Evolutionary conservation across 306 rosid genomes (phyloP).

Genomic region (Pueraria montana): DNA sequence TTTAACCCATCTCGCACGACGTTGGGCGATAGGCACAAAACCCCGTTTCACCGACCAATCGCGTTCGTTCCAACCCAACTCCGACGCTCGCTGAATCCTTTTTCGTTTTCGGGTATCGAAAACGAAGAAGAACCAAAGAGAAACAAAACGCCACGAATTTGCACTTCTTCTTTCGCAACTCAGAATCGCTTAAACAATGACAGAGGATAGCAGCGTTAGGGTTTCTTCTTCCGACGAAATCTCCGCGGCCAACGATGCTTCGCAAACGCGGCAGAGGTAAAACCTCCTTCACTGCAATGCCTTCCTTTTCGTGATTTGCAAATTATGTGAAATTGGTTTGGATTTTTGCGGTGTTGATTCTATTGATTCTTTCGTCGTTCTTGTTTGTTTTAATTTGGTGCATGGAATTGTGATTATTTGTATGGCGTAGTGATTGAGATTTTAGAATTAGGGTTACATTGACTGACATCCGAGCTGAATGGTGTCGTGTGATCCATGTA

Average conservation of each 20-base stretch:
- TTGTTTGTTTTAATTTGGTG: not conserved
- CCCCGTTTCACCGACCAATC: conserved; percentile 8
- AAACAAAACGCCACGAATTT: not conserved
- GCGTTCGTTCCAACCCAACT: not conserved
- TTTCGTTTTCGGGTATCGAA: conserved; percentile 16
- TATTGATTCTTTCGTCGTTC: not conserved
- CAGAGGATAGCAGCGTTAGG: conserved; percentile 69
- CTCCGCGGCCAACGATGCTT: conserved; percentile 53
- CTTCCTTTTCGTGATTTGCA: not conserved
- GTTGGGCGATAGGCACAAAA: not conserved
- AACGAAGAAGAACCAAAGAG: not conserved
- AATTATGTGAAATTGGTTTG: conserved; percentile 8
- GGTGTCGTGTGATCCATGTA: not conserved
- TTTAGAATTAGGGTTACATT: conserved; percentile 12
- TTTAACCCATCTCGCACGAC: not conserved
- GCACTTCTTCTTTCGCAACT: conserved; percentile 26
- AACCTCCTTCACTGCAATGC: not conserved
- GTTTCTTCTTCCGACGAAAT: conserved; percentile 67
- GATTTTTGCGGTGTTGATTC: conserved; percentile 15
- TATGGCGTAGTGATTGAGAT: not conserved
- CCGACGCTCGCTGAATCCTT: not conserved
- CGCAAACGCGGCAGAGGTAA: conserved; percentile 89
- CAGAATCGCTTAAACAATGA: conserved; percentile 49
- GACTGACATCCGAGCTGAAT: not conserved
- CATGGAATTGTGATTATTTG: not conserved